Conservation (phyloP, 495 filamentous ascomycete genomes). For the Lasiosphaeria miniovina region DNA sequence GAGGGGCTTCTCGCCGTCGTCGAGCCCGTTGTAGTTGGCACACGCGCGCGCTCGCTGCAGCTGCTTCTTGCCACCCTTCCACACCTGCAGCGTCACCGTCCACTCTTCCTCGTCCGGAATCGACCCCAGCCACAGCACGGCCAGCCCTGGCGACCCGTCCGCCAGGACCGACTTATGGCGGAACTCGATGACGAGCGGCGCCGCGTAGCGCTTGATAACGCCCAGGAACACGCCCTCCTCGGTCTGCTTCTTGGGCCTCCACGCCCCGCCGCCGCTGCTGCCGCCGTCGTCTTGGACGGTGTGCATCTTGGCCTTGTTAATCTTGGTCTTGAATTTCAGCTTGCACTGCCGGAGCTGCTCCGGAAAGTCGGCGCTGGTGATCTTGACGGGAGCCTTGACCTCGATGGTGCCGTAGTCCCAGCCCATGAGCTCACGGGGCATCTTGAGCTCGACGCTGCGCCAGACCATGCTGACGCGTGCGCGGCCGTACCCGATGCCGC, state of each 20-base stretch:
- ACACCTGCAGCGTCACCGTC: constrained; percentile 54
- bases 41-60: constrained; percentile 41
- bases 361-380: constrained; percentile 15
- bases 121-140: constrained; percentile 63
- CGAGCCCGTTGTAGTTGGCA: constrained; percentile 37
- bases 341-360: constrained; percentile 42
- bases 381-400: constrained; percentile 40
- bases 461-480: constrained; percentile 65
- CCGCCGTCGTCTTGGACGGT: constrained; percentile 26
- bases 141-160: constrained; percentile 58
- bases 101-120: constrained; percentile 61
- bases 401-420: constrained; percentile 68
- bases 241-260: constrained; percentile 38
- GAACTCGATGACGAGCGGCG: constrained; percentile 61
- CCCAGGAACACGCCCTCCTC: constrained; percentile 51
- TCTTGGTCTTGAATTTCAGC: constrained; percentile 55
- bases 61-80: constrained; percentile 48
- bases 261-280: constrained; percentile 6
- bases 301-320: constrained; percentile 54
- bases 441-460: constrained; percentile 59
- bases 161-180: constrained; percentile 43
- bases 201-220: constrained; percentile 59
- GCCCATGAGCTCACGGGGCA: constrained; percentile 53
- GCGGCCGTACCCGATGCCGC: constrained; percentile 68
- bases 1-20: constrained; percentile 45